phyloP scores from a whole-genome alignment of 148 eudicot genomes.

The Rhododendron griersonianum region DNA sequence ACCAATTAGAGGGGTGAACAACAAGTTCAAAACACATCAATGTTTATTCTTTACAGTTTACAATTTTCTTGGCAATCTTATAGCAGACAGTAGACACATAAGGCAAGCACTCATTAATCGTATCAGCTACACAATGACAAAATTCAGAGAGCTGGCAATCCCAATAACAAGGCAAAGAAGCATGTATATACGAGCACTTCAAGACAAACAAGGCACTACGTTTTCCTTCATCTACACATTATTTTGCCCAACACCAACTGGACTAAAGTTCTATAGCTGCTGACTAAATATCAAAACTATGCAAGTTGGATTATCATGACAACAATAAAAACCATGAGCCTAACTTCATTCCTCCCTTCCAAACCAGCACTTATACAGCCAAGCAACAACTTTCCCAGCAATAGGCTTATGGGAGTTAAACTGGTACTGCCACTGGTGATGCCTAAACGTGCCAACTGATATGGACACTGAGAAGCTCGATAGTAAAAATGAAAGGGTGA shows the following conservation, averaged over 20 bases:
- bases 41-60: not conserved
- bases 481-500: not conserved
- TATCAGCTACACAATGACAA: not conserved
- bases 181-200: not conserved
- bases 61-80: not conserved
- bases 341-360: not conserved
- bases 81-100: not conserved
- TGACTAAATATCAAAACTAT: not conserved
- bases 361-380: not conserved
- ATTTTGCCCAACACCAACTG: not conserved
- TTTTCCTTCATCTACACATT: not conserved
- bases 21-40: not conserved
- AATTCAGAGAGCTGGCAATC: not conserved
- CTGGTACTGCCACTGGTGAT: not conserved
- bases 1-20: not conserved
- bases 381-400: not conserved
- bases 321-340: not conserved
- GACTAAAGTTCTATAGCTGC: constrained; percentile 1
- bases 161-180: not conserved
- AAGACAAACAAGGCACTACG: not conserved
- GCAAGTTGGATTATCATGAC: not conserved
- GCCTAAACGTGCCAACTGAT: not conserved
- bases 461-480: not conserved
- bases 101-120: not conserved
- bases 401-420: not conserved